Evolutionary conservation across 1,284 basidiomycete genomes (phyloP).

Genomic region (Schizophyllum amplum): DNA sequence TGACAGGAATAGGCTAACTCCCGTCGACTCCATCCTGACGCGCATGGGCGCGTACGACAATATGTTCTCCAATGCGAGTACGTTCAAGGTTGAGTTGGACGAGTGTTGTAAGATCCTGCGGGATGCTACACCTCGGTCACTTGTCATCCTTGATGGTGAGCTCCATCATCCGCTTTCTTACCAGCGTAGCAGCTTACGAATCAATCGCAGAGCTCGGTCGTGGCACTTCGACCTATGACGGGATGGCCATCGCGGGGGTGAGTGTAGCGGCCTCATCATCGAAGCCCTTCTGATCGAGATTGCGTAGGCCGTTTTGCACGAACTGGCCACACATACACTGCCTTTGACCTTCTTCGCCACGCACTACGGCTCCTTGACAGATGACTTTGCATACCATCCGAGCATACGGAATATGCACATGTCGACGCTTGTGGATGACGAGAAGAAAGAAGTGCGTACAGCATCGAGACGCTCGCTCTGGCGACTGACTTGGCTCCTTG

Average conservation of each 20-base stretch:
- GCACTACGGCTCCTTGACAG: conserved; percentile 82
- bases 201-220: conserved; percentile 69
- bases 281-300: conserved; percentile 6
- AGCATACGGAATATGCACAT: conserved; percentile 94
- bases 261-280: conserved; percentile 15
- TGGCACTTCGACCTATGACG: conserved; percentile 85
- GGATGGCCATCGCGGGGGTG: conserved; percentile 90
- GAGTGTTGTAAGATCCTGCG: conserved; percentile 94
- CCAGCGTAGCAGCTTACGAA: conserved; percentile 12
- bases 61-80: conserved; percentile 92
- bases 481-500: conserved; percentile 3
- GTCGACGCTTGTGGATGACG: conserved; percentile 87
- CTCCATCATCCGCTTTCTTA: too few species aligned
- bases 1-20: conserved; percentile 53
- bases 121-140: conserved; percentile 83
- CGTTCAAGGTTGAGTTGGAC: conserved; percentile 95
- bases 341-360: conserved; percentile 83
- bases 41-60: conserved; percentile 99
- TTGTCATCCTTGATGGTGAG: conserved; percentile 92
- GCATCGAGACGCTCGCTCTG: not conserved
- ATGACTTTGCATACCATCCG: conserved; percentile 85
- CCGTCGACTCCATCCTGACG: conserved; percentile 91
- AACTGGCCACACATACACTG: conserved; percentile 85
- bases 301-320: conserved; percentile 78
- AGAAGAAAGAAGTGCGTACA: conserved; percentile 65